Percentiles rank a stretch among this genome's conserved stretches.
These are phyloP conservation scores for Avicennia marina DNA, from an alignment of 257 asterid species.

Conservation along the genomic window DNA sequence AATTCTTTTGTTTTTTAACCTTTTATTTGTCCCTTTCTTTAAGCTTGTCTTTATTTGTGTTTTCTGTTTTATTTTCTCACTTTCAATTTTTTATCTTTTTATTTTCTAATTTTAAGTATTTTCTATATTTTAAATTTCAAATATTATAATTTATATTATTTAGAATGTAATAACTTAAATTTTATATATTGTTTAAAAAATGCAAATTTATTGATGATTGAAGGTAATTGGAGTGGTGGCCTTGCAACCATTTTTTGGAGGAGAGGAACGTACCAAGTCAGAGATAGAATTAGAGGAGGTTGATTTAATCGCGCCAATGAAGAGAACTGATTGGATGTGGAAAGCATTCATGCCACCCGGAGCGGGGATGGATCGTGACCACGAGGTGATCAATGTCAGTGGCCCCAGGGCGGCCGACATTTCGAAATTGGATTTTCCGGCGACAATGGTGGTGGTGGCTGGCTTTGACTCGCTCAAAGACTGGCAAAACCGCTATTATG, in stretches of 20 bases:
- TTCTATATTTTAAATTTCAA: too few relatives aligned
- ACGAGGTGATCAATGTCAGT: slow-evolving; percentile 49
- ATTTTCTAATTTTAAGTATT: too few relatives aligned
- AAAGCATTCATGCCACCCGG: slow-evolving; percentile 40
- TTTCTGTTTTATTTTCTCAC: too few relatives aligned
- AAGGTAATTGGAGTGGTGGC: slow-evolving; percentile 50
- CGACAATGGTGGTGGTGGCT: slow-evolving; percentile 41
- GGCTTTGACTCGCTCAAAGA: slow-evolving; percentile 53
- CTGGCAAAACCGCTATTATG: slow-evolving; percentile 55
- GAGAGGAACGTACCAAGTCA: slow-evolving; percentile 49
- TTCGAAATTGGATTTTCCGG: slow-evolving; percentile 42
- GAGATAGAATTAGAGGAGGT: slow-evolving; percentile 29
- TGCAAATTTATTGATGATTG: too few relatives aligned
- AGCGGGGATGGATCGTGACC: slow-evolving; percentile 40
- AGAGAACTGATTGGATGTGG: slow-evolving; percentile 54
- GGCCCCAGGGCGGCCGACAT: slow-evolving; percentile 54
- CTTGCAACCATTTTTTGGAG: slow-evolving; percentile 67
- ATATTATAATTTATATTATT: too few relatives aligned
- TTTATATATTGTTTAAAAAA: too few relatives aligned
- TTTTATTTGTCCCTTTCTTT: too few relatives aligned
- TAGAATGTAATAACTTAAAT: too few relatives aligned
- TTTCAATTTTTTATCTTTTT: too few relatives aligned
- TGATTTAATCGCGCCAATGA: slow-evolving; percentile 28
- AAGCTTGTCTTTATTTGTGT: too few relatives aligned
- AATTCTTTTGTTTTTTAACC: too few relatives aligned